Evolutionary conservation across 805 yeast species (phyloP).

Genomic region (Schwanniomyces sp.): DNA sequence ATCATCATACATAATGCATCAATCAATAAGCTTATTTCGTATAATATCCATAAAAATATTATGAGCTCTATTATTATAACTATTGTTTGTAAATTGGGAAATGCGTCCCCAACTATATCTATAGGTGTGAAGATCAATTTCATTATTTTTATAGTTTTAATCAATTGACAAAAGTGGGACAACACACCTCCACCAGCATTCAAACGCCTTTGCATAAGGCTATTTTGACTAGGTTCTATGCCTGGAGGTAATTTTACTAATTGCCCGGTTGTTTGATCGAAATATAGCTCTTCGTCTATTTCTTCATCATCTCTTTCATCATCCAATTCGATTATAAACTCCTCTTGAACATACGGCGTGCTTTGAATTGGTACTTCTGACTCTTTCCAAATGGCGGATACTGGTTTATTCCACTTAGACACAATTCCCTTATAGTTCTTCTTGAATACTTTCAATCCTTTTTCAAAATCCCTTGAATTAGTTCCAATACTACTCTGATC

Average conservation of each 20-base stretch:
- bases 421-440: slow-evolving; percentile 22
- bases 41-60: slow-evolving; percentile 41
- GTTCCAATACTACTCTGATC: too few relatives aligned
- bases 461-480: neutral
- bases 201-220: neutral
- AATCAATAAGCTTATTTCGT: slow-evolving; percentile 39
- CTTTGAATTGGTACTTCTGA: slow-evolving; percentile 4
- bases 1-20: slow-evolving; percentile 47
- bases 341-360: slow-evolving; percentile 7
- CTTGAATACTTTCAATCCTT: slow-evolving; percentile 4
- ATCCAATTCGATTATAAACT: slow-evolving; percentile 27
- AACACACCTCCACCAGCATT: slow-evolving; percentile 11
- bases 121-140: slow-evolving; percentile 39
- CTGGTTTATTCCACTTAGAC: slow-evolving; percentile 34
- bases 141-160: slow-evolving; percentile 37
- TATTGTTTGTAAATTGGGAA: slow-evolving; percentile 38
- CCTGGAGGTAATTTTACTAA: slow-evolving; percentile 19
- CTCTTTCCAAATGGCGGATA: slow-evolving; percentile 8
- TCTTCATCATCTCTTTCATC: slow-evolving; percentile 17
- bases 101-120: slow-evolving; percentile 34
- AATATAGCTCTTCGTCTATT: slow-evolving; percentile 26
- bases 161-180: slow-evolving; percentile 30
- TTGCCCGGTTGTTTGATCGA: slow-evolving; percentile 31
- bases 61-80: slow-evolving; percentile 39
- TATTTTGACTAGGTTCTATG: too few relatives aligned